Evolutionary conservation across 1,284 basidiomycete genomes (phyloP).

Genomic region (Irpex rosettiformis): DNA sequence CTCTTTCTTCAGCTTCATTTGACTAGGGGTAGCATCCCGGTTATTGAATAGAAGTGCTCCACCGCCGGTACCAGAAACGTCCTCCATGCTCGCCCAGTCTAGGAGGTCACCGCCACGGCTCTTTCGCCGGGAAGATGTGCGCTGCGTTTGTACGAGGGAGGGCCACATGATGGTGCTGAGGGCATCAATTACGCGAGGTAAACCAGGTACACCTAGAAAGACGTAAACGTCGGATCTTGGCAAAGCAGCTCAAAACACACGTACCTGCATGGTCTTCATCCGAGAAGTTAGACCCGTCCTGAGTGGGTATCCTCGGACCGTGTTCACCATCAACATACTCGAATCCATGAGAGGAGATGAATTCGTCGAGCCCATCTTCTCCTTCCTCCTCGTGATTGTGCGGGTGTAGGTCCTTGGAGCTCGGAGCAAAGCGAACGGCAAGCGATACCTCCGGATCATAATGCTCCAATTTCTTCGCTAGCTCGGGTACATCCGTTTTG

Average conservation of each 20-base stretch:
- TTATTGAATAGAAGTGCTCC: constrained; percentile 28
- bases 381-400: constrained; percentile 34
- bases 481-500: constrained; percentile 45
- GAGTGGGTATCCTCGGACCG: constrained; percentile 18
- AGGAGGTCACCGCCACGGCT: constrained; percentile 30
- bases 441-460: constrained; percentile 67
- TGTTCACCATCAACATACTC: constrained; percentile 60
- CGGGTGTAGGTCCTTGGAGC: constrained; percentile 10
- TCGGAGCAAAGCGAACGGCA: constrained; percentile 48
- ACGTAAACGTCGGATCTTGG: background rate
- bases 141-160: constrained; percentile 49
- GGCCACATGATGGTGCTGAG: constrained; percentile 86
- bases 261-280: constrained; percentile 28
- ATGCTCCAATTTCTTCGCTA: constrained; percentile 43
- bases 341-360: constrained; percentile 64
- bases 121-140: constrained; percentile 25
- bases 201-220: constrained; percentile 48
- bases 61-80: constrained; percentile 31
- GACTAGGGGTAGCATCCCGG: constrained; percentile 2
- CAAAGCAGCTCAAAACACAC: background rate
- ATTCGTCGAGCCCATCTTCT: constrained; percentile 56
- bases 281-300: constrained; percentile 20
- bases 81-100: constrained; percentile 32
- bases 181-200: constrained; percentile 70
- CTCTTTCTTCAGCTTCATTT: constrained; percentile 39